Base-by-base conservation (phyloP, 2,329 filamentous ascomycete genomes). In the Trichoderma sp. region DNA sequence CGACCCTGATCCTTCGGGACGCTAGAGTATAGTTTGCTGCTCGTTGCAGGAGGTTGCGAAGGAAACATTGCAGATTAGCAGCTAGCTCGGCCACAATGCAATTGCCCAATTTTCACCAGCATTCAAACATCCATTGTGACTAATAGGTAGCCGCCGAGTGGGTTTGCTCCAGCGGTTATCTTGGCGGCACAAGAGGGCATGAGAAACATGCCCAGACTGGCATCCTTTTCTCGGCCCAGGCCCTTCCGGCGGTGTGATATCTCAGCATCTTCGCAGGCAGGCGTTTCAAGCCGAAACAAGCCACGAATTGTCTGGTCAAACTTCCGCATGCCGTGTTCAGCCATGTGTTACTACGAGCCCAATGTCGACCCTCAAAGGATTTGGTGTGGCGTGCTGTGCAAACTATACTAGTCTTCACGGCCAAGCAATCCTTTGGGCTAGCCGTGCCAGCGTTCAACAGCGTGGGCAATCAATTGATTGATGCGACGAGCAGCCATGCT, bases 251-350 rank as follows among this genome's bases (percentile, higher is more conserved):
- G 66, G 66, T 68, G 66, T 68, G 66, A 68, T 58, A 61, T 59
- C 55, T 50, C 34, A 28, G 65, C 23, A 68, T 58, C 34, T 68
- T 68, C 26, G 66, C 66, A 47, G 65, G n/a, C 36, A 59, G 15
- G 53, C 66, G 66, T 68, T 68, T 68, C 66, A 68, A 32, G 55
- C 36, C 55, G 55, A 61, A 61, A 59, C 66, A 61, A 61, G 36
- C 28, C 26, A 61, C 55, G 26, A 34, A 68, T 34, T 59, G n/a
- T 34, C 34, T 68, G 34, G 66, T n/a, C 13, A 68, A 59, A 17
- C 17, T 61, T 28, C 66, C 20, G 26, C 53, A 50, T 59, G 53
- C 34, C 43, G 66, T 68, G 66, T 43, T 32, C 26, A 39, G 66
- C n/a, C n/a, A 68, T 34, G 36, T 47, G 55, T 47, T 32, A 58